Evolutionary conservation across 2,329 filamentous ascomycete genomes (phyloP).

Genomic region (Pseudogymnoascus sp.): DNA sequence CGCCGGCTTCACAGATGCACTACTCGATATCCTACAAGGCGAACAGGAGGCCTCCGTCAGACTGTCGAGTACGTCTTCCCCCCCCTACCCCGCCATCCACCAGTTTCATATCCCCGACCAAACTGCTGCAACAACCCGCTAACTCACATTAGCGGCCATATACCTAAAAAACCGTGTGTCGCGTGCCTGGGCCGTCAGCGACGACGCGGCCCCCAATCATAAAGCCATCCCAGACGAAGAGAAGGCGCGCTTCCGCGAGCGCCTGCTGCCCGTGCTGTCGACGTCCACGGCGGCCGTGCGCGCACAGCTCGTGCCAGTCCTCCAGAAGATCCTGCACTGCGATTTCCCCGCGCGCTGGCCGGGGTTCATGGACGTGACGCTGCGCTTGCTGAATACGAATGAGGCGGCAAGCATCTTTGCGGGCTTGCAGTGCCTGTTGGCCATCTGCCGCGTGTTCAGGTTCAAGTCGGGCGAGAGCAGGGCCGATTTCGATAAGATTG

Average conservation of each 20-base stretch:
- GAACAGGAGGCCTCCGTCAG: slow-evolving; percentile 82
- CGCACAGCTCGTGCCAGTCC: slow-evolving; percentile 84
- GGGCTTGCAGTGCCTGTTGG: slow-evolving; percentile 85
- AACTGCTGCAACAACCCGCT: not conserved
- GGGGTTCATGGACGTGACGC: slow-evolving; percentile 83
- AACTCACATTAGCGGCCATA: slow-evolving; percentile 63
- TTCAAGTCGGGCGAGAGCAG: slow-evolving; percentile 80
- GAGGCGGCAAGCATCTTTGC: slow-evolving; percentile 83
- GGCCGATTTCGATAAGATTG: slow-evolving; percentile 87
- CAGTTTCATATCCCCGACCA: slow-evolving; percentile 24
- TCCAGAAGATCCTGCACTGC: slow-evolving; percentile 91
- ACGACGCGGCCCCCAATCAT: slow-evolving; percentile 61
- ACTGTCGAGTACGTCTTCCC: slow-evolving; percentile 66
- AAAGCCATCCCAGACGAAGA: slow-evolving; percentile 79
- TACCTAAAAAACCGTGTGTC: slow-evolving; percentile 98
- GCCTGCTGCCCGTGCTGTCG: slow-evolving; percentile 82
- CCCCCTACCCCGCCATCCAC: slow-evolving; percentile 22
- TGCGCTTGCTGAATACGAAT: slow-evolving; percentile 80
- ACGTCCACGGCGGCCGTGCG: slow-evolving; percentile 73
- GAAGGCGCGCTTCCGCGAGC: slow-evolving; percentile 78
- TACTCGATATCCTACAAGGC: slow-evolving; percentile 81
- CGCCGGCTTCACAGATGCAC: slow-evolving; percentile 80
- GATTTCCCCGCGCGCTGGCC: slow-evolving; percentile 96
- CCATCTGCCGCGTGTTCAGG: slow-evolving; percentile 89
- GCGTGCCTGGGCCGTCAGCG: slow-evolving; percentile 76